These are phyloP conservation scores for Escovopsis sp. DNA, from an alignment of 2,329 filamentous ascomycete genomes.

Conservation along the genomic window DNA sequence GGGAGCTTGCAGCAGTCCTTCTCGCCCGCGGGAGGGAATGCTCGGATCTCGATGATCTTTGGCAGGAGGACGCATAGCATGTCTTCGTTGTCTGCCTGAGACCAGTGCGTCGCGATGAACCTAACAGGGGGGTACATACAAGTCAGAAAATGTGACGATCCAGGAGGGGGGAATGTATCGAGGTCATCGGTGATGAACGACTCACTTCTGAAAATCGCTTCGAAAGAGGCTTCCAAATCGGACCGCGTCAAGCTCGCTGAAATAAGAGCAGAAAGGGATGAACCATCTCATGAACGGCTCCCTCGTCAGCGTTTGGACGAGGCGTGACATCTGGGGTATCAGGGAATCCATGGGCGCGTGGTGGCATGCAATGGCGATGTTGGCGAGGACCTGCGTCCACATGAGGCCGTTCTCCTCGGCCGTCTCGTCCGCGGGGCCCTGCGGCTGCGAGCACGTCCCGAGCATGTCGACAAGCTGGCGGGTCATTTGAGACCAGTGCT, in stretches of 20 bases:
- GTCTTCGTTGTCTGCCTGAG: constrained; percentile 47
- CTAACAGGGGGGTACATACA: constrained; percentile 24
- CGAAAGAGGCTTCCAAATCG: constrained; percentile 70
- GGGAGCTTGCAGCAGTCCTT: constrained; percentile 43
- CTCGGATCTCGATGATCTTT: constrained; percentile 41
- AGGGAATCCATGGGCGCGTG: constrained; percentile 66
- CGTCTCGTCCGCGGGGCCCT: too few relatives aligned
- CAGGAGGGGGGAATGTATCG: not conserved
- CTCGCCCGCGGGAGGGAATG: constrained; percentile 37
- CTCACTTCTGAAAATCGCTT: constrained; percentile 64
- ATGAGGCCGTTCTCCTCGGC: constrained; percentile 23
- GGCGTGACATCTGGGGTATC: constrained; percentile 51
- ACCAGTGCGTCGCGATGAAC: constrained; percentile 65
- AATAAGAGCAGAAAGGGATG: constrained; percentile 70
- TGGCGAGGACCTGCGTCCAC: constrained; percentile 46
- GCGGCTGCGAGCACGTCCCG: constrained; percentile 23
- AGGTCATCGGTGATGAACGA: constrained; percentile 8
- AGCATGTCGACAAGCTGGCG: constrained; percentile 40
- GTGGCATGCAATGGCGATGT: constrained; percentile 53
- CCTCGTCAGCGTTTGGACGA: constrained; percentile 50
- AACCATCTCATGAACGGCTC: constrained; percentile 59
- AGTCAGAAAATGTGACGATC: not conserved
- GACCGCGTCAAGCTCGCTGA: constrained; percentile 57
- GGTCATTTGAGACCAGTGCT: constrained; percentile 55
- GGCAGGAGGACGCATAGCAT: constrained; percentile 55